phyloP scores from a whole-genome alignment of 2,329 filamentous ascomycete genomes.

The Arachnomyces sp. region DNA sequence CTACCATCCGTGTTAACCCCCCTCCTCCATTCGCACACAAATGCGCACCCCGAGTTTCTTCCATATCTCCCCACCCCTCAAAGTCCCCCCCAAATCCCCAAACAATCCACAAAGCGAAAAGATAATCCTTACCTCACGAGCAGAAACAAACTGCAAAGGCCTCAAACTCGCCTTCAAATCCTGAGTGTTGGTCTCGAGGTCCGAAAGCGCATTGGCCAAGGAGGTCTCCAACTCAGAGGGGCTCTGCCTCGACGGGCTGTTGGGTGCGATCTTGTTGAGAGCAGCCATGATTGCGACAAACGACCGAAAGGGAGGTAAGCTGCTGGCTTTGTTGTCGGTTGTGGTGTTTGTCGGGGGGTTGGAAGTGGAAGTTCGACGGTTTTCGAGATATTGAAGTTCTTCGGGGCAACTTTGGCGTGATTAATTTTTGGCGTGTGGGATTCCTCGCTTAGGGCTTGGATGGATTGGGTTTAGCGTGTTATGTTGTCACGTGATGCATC shows the following conservation, averaged over 20 bases:
- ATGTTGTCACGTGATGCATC: conserved; percentile 22
- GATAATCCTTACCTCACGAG: conserved; percentile 79
- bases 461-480: conserved; percentile 21
- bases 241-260: conserved; percentile 91
- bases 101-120: conserved; percentile 8
- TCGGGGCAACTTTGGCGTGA: background rate
- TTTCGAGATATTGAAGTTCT: background rate
- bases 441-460: conserved; percentile 16
- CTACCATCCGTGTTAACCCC: background rate
- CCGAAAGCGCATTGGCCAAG: conserved; percentile 95
- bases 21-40: background rate
- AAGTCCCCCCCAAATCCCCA: background rate
- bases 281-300: conserved; percentile 55
- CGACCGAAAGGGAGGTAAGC: no score
- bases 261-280: conserved; percentile 96
- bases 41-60: background rate
- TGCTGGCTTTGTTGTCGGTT: no score
- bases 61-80: background rate
- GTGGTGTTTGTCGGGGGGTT: no score
- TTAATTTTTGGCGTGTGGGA: conserved; percentile 16
- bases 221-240: conserved; percentile 95
- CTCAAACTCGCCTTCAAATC: conserved; percentile 95
- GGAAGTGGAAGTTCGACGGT: background rate
- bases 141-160: conserved; percentile 97
- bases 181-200: conserved; percentile 98